These are phyloP conservation scores for Penicillium sp. DNA, from an alignment of 2,329 filamentous ascomycete species.

Conservation along the genomic window DNA sequence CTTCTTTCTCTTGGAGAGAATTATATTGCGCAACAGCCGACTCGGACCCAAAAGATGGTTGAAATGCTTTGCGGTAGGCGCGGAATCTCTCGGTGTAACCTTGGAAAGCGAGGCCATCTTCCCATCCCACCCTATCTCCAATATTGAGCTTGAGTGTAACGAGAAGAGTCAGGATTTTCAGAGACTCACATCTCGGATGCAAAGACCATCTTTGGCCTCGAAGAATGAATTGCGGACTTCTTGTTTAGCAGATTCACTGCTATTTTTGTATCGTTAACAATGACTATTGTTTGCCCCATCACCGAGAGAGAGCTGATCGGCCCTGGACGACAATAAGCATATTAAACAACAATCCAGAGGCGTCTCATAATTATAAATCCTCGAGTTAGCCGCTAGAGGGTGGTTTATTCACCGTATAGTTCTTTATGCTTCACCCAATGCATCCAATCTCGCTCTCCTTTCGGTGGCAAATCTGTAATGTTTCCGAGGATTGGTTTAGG, in stretches of 20 bases:
- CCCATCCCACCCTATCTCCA: slow-evolving; percentile 41
- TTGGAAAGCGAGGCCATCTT: slow-evolving; percentile 31
- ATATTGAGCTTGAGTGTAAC: neutral
- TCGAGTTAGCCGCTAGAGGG: neutral
- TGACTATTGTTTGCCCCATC: slow-evolving; percentile 39
- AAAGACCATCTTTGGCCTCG: slow-evolving; percentile 34
- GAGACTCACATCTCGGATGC: slow-evolving; percentile 40
- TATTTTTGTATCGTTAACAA: slow-evolving; percentile 37
- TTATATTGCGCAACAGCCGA: slow-evolving; percentile 43
- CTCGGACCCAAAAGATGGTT: slow-evolving; percentile 45
- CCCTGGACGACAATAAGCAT: slow-evolving; percentile 17
- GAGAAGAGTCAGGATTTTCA: too few relatives aligned
- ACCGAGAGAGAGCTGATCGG: slow-evolving; percentile 42
- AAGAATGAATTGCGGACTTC: slow-evolving; percentile 33
- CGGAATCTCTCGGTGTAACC: slow-evolving; percentile 42
- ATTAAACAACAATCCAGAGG: neutral
- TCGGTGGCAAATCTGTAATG: slow-evolving; percentile 50
- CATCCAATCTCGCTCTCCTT: slow-evolving; percentile 42
- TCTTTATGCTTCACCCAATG: slow-evolving; percentile 51
- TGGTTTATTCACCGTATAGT: slow-evolving; percentile 34
- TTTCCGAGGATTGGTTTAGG: slow-evolving; percentile 54
- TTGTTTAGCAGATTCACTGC: slow-evolving; percentile 40
- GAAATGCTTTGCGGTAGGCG: slow-evolving; percentile 49
- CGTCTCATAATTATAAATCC: too few relatives aligned
- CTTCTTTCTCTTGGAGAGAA: slow-evolving; percentile 48